Conservation (phyloP, 2,329 filamentous ascomycete species). For the Neoscytalidium dimidiatum region DNA sequence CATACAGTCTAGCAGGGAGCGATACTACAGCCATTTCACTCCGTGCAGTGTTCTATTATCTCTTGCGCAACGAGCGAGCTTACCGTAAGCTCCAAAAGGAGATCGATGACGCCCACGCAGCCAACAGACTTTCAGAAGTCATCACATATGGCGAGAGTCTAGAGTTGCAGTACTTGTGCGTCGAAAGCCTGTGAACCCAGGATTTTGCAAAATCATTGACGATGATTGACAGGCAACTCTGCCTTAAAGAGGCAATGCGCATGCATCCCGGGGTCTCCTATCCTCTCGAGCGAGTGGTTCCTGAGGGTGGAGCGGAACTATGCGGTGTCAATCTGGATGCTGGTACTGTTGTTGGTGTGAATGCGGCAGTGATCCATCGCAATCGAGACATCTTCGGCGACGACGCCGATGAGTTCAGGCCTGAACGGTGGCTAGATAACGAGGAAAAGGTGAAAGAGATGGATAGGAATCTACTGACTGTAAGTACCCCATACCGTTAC, state of each 20-base stretch:
- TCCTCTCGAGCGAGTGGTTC: background rate
- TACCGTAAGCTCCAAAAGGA: background rate
- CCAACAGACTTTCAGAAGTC: background rate
- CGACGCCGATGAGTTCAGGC: conserved; percentile 39
- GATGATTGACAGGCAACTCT: background rate
- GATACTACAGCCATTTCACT: conserved; percentile 38
- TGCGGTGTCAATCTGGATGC: conserved; percentile 24
- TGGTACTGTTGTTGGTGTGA: conserved; percentile 47
- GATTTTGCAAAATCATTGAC: background rate
- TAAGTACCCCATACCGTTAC: background rate
- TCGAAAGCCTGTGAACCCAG: too few species aligned
- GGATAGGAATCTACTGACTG: background rate
- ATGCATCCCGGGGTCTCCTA: background rate
- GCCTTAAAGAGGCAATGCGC: background rate
- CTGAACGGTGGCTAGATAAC: conserved; percentile 41
- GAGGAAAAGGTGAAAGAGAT: background rate
- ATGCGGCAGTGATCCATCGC: conserved; percentile 43
- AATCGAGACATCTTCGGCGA: conserved; percentile 38
- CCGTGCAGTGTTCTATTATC: conserved; percentile 38
- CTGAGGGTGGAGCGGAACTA: background rate
- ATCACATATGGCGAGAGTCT: background rate
- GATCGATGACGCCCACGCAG: background rate
- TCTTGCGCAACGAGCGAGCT: background rate
- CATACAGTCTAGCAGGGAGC: conserved; percentile 36
- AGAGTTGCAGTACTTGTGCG: background rate